Evolutionary conservation across 352 stramenopile species (phyloP), one percentile per base, ranked within the genome.

Genomic region (Phytophthora sansomeana): DNA sequence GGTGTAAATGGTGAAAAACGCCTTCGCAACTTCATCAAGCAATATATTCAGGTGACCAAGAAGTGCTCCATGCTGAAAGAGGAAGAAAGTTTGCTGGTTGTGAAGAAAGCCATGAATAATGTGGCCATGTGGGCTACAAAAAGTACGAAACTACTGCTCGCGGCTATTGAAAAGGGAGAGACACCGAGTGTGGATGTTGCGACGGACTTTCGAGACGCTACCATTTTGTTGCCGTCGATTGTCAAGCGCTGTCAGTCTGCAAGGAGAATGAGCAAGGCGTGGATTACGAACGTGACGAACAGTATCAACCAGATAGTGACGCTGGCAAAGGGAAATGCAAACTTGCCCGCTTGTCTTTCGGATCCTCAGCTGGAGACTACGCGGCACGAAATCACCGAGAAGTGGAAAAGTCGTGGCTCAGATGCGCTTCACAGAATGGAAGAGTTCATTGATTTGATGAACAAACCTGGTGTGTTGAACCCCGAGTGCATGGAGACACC

Each of bases 401-500:
- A 4, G 7, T 43, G 38, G 38, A 43, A 43, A 5, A n/a, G 21
- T n/a, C 7, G 5, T 21, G n/a, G 38, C n/a, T 16, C n/a, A 4
- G 29, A 60, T 11, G 24, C 26, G 5, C 43, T 63, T 4, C 10
- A 17, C 16, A 56, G 49, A 46, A 55, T 63, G 43, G 55, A 56
- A 47, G 8, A 13, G 3, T 29, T 42, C 1, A 63, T 63, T 19
- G 21, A 63, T 9, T 19, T 21, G 11, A 11, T 63, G 38, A 19
- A n/a, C 11, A 43, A 19, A 24, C 38, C n/a, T 8, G 38, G 6
- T n/a, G n/a, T n/a, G 21, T 21, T 43, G 11, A 5, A 43, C 38
- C 38, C 38, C 9, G 38, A 43, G n/a, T 28, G 32, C 24, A 54
- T 62, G 42, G 54, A 54, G 13, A 54, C 44, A 19, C 54, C 54